Evolutionary conservation across 495 filamentous ascomycete genomes (phyloP), one percentile per base, ranked within the genome.

Genomic region (Ramalina intermedia): DNA sequence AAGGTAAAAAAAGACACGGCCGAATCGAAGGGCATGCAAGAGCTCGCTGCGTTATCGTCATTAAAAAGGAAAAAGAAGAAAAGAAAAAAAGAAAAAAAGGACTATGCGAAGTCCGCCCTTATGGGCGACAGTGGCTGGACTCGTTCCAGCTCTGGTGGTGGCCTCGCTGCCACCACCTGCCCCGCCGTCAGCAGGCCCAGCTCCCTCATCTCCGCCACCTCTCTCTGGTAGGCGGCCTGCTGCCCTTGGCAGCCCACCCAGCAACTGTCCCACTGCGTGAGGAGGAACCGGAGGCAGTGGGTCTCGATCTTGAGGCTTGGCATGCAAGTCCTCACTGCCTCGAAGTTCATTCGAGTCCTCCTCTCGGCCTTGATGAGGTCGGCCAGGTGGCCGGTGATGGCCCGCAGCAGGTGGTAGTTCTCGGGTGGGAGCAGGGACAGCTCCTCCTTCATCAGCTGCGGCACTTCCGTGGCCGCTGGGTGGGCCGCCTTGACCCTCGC

Each of bases 221-320:
- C 88, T 37, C 82, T 70, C 51, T 82, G 73, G 14, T 88, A 75
- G 53, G 71, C 86, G 49, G 79, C 77, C 50, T 83, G 81, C 60
- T 95, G 88, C n/a, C 82, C 93, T 72, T 78, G 87, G 69, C 88
- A 95, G 2, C 88, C 88, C 59, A 90, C 86, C 87, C 87, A 95
- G 68, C 88, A 95, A 42, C 89, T 81, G 52, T 84, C 76, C 88
- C 88, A 95, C 62, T 95, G 81, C 57, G 83, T 82, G 29, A 95
- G 85, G 27, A 95, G 71, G 58, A 90, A 94, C 44, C 86, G 81
- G 72, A 95, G 94, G 66, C 84, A 90, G 59, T 84, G 88, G 4
- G 77, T 73, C 61, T 94, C 87, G 39, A 95, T 89, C 57, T 85
- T 88, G 74, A 95, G 82, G 64, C 84, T 91, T 4, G 88, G 88